These are phyloP conservation scores for slime mould (Dictyostelium discoideum) DNA, from an alignment of 78 protist genomes.

Conservation along the genomic window DNA sequence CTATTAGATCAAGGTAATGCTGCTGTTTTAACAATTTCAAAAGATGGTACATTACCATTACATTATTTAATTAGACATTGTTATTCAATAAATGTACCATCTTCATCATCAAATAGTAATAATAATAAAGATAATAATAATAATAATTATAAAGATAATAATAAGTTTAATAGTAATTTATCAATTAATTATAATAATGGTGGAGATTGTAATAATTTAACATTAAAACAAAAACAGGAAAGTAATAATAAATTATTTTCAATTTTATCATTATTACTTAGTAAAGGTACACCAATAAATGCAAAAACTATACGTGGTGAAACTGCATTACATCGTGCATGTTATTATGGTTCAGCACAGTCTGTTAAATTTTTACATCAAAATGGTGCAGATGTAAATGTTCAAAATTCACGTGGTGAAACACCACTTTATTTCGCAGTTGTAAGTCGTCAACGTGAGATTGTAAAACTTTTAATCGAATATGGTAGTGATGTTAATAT, in stretches of 20 bases:
- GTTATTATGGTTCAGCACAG: conserved; percentile 17
- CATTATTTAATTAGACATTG: conserved; percentile 59
- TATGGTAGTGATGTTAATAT: conserved; percentile 50
- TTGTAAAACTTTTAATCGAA: conserved; percentile 28
- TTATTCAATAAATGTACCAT: not conserved
- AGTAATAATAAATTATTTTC: not conserved
- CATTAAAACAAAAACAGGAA: not conserved
- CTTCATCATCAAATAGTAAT: too few species aligned
- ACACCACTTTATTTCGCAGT: conserved; percentile 63
- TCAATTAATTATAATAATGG: not conserved
- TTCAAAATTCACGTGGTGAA: conserved; percentile 69
- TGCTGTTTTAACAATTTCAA: conserved; percentile 55
- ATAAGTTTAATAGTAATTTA: not conserved
- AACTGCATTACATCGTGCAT: conserved; percentile 61
- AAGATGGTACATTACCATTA: conserved; percentile 72
- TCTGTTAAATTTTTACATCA: conserved; percentile 23
- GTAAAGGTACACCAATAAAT: conserved; percentile 62
- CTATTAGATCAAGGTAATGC: conserved; percentile 65
- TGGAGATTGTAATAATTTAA: not conserved
- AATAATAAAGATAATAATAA: too few species aligned
- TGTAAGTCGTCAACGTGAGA: conserved; percentile 25
- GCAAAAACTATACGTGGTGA: conserved; percentile 73
- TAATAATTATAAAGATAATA: not conserved
- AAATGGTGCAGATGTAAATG: conserved; percentile 27
- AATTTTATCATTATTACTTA: conserved; percentile 8